Conservation (phyloP, 257 asterid species). For the Cinchona pubescens region DNA sequence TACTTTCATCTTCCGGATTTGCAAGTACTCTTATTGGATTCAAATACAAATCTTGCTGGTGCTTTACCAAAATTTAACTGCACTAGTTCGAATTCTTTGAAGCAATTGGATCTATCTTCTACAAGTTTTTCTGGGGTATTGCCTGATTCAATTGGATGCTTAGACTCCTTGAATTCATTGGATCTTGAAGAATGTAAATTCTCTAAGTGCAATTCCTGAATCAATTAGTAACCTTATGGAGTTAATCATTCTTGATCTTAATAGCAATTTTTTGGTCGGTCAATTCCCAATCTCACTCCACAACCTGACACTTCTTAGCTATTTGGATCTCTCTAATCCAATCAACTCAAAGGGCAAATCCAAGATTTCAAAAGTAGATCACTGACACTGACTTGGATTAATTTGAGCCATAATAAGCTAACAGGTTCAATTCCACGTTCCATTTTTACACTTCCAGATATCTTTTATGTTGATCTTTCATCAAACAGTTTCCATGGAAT, state of each 20-base stretch:
- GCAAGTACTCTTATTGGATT: too few species aligned
- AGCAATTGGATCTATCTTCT: not conserved
- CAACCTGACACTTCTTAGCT: not conserved
- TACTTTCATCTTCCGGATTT: too few species aligned
- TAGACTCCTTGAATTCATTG: too few species aligned
- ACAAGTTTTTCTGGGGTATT: not conserved
- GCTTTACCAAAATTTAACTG: too few species aligned
- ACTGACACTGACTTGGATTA: not conserved
- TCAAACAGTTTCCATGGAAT: constrained; percentile 21
- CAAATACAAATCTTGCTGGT: too few species aligned
- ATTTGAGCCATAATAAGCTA: not conserved
- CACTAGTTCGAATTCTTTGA: not conserved
- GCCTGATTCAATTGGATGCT: too few species aligned
- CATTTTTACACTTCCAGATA: not conserved
- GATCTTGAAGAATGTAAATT: too few species aligned
- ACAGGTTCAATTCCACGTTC: constrained; percentile 18
- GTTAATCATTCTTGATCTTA: not conserved
- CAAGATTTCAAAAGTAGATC: constrained; percentile 6
- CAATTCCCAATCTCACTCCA: not conserved
- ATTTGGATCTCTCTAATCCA: not conserved
- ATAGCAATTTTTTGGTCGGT: not conserved
- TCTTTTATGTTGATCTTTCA: not conserved
- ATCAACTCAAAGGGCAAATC: constrained; percentile 12
- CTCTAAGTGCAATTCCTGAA: too few species aligned
- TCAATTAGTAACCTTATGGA: not conserved